Evolutionary conservation across 768 basidiomycete species (phyloP).

Genomic region (Calocybe indica): DNA sequence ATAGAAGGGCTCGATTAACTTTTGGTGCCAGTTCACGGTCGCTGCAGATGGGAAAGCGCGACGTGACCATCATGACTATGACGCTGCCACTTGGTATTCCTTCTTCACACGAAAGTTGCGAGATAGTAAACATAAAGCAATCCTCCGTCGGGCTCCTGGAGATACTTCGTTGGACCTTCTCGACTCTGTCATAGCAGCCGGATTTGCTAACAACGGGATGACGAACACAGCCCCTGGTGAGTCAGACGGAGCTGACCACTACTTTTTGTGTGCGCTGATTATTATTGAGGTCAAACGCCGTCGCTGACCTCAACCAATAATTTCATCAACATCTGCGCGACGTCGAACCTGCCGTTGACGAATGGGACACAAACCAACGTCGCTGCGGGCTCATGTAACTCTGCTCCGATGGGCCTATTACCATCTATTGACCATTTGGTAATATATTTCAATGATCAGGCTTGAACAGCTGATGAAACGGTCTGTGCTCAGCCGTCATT

Average conservation of each 20-base stretch:
- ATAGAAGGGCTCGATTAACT: not conserved
- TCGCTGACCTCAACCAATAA: conserved; percentile 52
- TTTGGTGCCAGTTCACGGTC: conserved; percentile 23
- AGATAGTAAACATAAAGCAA: no score
- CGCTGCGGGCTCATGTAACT: conserved; percentile 46
- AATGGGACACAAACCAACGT: conserved; percentile 39
- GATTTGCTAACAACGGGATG: conserved; percentile 47
- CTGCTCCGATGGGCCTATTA: conserved; percentile 47
- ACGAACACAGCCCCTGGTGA: conserved; percentile 29
- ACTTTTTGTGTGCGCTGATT: conserved; percentile 11
- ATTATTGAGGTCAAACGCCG: conserved; percentile 34
- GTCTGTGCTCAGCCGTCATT: conserved; percentile 23
- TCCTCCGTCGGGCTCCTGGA: no score
- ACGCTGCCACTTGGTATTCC: no score
- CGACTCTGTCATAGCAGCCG: conserved; percentile 33
- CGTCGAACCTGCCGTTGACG: conserved; percentile 39
- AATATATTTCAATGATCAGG: no score
- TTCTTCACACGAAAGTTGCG: no score
- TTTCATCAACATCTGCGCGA: conserved; percentile 50
- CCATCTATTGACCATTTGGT: conserved; percentile 30
- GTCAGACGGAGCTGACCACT: conserved; percentile 9
- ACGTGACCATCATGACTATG: no score
- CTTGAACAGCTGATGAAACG: no score
- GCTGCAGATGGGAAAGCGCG: conserved; percentile 19
- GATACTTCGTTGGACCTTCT: no score